Evolutionary conservation across 2,329 filamentous ascomycete genomes (phyloP).

Genomic region (Diatrype stigma): DNA sequence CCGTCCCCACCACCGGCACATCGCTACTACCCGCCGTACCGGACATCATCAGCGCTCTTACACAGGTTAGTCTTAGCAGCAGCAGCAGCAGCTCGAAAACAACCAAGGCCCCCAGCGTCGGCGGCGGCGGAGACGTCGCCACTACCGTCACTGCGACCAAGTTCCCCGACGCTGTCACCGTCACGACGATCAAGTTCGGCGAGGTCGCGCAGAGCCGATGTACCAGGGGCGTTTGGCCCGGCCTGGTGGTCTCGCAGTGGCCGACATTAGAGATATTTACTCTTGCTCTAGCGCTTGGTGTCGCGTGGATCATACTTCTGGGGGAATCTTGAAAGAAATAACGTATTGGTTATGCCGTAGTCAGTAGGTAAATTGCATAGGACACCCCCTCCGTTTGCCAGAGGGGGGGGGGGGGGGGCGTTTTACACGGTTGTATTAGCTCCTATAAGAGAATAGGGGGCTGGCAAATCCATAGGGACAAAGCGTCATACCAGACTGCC

Average conservation of each 20-base stretch:
- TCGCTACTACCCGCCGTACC: neutral
- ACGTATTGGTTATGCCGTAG: too few relatives aligned
- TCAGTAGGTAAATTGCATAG: too few relatives aligned
- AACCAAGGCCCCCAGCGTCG: neutral
- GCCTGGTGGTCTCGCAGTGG: conserved; percentile 9
- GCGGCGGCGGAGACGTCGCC: neutral
- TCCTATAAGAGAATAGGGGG: too few relatives aligned
- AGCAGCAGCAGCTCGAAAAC: neutral
- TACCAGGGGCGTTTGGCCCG: neutral
- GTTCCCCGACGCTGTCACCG: conserved; percentile 3
- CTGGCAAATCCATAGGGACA: too few relatives aligned
- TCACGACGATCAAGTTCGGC: conserved; percentile 10
- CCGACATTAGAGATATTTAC: conserved; percentile 2
- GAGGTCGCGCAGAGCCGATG: conserved; percentile 11
- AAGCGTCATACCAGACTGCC: too few relatives aligned
- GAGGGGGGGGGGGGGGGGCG: too few relatives aligned
- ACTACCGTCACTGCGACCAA: neutral
- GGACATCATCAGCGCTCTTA: neutral
- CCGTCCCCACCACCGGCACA: neutral
- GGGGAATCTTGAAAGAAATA: too few relatives aligned
- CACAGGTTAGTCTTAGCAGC: neutral
- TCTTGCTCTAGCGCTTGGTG: conserved; percentile 2
- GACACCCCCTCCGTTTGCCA: too few relatives aligned
- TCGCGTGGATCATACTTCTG: conserved; percentile 9
- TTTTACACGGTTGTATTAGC: too few relatives aligned